These are phyloP conservation scores for Mortierella polycephala DNA, from an alignment of 371 early-diverging fungal genomes.

Conservation along the genomic window DNA sequence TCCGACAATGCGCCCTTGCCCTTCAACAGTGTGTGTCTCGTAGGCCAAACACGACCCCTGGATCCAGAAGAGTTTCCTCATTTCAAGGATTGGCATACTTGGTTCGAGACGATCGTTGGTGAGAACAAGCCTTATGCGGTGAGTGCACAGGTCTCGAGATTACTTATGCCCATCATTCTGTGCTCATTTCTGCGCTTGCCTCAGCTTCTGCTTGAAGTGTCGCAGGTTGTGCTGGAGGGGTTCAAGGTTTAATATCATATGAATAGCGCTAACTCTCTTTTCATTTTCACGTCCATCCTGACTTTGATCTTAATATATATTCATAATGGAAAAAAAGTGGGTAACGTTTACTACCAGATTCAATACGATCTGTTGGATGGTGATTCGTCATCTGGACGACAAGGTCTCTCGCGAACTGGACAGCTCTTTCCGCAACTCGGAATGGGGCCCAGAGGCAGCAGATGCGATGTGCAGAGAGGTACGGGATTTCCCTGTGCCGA, in stretches of 20 bases:
- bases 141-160: not conserved
- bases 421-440: conserved; percentile 28
- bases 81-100: conserved; percentile 21
- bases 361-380: conserved; percentile 35
- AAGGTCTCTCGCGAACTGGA: conserved; percentile 31
- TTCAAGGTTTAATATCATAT: not conserved
- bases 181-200: too few species aligned
- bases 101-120: conserved; percentile 35
- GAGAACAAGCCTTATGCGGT: conserved; percentile 36
- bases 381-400: conserved; percentile 20
- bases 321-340: conserved; percentile 21
- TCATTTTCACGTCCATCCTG: not conserved
- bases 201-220: not conserved
- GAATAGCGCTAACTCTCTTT: too few species aligned
- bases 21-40: conserved; percentile 28
- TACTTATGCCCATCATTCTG: too few species aligned
- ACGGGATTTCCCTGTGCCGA: conserved; percentile 28
- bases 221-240: too few species aligned
- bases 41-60: conserved; percentile 30
- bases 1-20: conserved; percentile 24
- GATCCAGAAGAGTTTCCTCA: conserved; percentile 26
- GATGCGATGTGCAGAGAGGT: conserved; percentile 37
- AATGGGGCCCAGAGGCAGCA: conserved; percentile 44
- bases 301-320: not conserved
- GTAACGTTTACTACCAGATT: conserved; percentile 34